Percentiles rank a stretch among this genome's conserved stretches.
Conservation (phyloP, 805 yeast species). For the Ogataea dorogensis region DNA sequence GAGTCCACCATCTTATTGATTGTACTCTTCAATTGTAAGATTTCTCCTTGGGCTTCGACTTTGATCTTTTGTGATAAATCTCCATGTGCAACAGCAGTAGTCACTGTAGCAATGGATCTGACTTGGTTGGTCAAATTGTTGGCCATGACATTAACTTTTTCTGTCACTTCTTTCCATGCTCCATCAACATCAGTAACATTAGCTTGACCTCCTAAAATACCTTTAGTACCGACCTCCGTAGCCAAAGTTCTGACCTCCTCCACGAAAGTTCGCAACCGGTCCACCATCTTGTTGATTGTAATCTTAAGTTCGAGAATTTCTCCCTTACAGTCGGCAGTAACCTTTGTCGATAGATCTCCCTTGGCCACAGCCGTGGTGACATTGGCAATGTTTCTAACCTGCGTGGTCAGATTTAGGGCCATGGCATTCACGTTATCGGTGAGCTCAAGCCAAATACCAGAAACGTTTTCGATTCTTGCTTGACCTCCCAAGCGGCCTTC, state of each 20-base stretch:
- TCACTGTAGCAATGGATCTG: conserved; percentile 84
- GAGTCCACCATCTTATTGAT: conserved; percentile 93
- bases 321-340: conserved; percentile 83
- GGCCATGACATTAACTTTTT: conserved; percentile 87
- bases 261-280: conserved; percentile 77
- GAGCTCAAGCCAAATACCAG: conserved; percentile 85
- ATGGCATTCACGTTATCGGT: conserved; percentile 87
- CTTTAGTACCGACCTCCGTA: conserved; percentile 80
- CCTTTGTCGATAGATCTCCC: conserved; percentile 78
- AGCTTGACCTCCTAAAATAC: conserved; percentile 88
- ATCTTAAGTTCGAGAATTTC: conserved; percentile 75
- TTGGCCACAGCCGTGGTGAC: conserved; percentile 87
- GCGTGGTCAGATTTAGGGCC: conserved; percentile 86
- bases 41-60: conserved; percentile 90
- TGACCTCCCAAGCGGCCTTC: conserved; percentile 89
- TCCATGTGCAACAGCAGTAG: conserved; percentile 90
- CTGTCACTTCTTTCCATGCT: conserved; percentile 87
- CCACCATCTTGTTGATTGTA: conserved; percentile 87
- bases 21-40: conserved; percentile 78
- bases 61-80: conserved; percentile 81
- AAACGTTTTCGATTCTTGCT: conserved; percentile 73
- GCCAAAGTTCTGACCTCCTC: conserved; percentile 84
- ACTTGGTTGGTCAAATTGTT: conserved; percentile 84
- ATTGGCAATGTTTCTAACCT: conserved; percentile 82
- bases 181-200: conserved; percentile 84